A percentile compares a stretch with the other conserved stretches of the same genome.
Evolutionary conservation across 2,329 filamentous ascomycete genomes (phyloP).

Genomic region (Allantophomopsis cytisporea): DNA sequence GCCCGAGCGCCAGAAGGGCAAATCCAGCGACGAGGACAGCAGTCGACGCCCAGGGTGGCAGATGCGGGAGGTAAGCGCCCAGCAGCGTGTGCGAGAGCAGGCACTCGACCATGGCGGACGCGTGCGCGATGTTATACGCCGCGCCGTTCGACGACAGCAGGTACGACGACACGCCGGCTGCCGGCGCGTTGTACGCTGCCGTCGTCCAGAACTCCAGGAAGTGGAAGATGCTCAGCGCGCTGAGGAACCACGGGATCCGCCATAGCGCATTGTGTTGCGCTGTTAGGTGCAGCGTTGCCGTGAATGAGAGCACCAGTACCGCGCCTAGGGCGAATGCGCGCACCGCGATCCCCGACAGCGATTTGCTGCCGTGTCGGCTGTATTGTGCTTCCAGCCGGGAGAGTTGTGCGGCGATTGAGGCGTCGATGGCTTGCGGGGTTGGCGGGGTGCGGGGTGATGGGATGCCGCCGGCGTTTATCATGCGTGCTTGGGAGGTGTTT

Average conservation of each 20-base stretch:
- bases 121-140: conserved; percentile 73
- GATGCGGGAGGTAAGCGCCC: conserved; percentile 17
- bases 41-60: conserved; percentile 9
- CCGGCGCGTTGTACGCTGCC: conserved; percentile 65
- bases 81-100: conserved; percentile 43
- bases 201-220: conserved; percentile 95
- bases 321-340: conserved; percentile 20
- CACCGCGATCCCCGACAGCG: conserved; percentile 21
- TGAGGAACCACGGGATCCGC: conserved; percentile 54
- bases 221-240: conserved; percentile 67
- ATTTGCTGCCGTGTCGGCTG: conserved; percentile 8
- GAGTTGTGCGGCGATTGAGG: no score
- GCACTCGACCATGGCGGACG: conserved; percentile 61
- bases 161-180: conserved; percentile 63
- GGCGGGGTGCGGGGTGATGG: conserved; percentile 6
- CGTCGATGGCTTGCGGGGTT: no score
- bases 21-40: conserved; percentile 42
- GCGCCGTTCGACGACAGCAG: conserved; percentile 75
- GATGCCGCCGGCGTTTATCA: conserved; percentile 6
- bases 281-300: conserved; percentile 7
- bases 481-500: no score
- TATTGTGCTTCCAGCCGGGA: no score
- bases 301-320: conserved; percentile 9
- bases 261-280: conserved; percentile 24
- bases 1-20: conserved; percentile 51